Evolutionary conservation across 2,329 filamentous ascomycete genomes (phyloP), one percentile per base, ranked within the genome.

Genomic region (Incumbomyces lentus): DNA sequence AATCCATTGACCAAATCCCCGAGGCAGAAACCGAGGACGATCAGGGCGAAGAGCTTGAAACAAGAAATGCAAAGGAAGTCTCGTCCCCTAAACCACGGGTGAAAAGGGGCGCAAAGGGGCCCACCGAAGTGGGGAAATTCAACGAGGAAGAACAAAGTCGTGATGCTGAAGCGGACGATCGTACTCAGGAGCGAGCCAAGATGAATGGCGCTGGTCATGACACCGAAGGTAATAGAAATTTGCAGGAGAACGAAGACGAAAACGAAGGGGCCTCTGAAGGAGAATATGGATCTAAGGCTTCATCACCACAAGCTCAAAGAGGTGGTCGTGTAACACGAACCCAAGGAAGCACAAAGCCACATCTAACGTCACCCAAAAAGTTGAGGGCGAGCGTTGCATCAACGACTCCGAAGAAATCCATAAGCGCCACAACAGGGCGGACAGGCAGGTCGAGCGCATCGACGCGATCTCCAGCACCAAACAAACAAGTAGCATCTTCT

Each of bases 1-100:
- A 2, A 57, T 53, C 36, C 56, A 12, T 4, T 6, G 33, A 35
- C 16, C 58, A 14, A 48, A 56, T 13, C 44, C 55, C 50, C 46
- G 47, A 50, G 6, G 53, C 51, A 26, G 53, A 57, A 19, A 53
- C 59, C 16, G 46, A 49, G 12, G 54, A 54, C 12, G 57, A 54
- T 14, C 53, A 57, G 39, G 22, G 8, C 22, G 22, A 26, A 26
- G 53, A 49, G 37, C 47, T 48, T 33, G 51, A 54, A 1, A 47
- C 57, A 7, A 50, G 49, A 1, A 22, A 56, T 17, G 46, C 44
- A 33, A n/a, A 13, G 8, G 32, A 35, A 11, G 35, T n/a, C 26
- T 34, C 17, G 6, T 39, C 36, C 5, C 19, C 29, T 26, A 49
- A 13, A 44, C 31, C 33, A 12, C 38, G 26, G 17, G 14, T 14